Evolutionary conservation across 2,329 filamentous ascomycete genomes (phyloP).

Genomic region (Fusarium devonianum): DNA sequence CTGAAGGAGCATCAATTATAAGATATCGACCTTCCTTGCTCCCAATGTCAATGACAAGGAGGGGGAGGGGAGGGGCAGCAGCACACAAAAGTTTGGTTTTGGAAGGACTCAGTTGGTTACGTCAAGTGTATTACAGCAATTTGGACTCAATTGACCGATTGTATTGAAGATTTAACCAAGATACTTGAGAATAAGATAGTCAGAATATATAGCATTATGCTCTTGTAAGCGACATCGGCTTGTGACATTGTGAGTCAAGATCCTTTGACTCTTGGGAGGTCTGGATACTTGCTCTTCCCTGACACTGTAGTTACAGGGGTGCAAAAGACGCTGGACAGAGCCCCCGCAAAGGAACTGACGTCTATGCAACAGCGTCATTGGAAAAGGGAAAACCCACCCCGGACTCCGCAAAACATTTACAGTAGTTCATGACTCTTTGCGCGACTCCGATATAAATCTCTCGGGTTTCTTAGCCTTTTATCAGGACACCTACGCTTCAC

Average conservation of each 20-base stretch:
- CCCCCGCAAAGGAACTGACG: slow-evolving; percentile 1
- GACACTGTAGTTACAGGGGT: slow-evolving; percentile 1
- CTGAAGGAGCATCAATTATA: neutral
- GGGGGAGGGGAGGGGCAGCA: slow-evolving; percentile 23
- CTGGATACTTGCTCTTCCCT: slow-evolving; percentile 34
- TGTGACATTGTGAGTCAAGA: slow-evolving; percentile 27
- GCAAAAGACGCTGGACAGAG: neutral
- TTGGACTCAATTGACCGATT: slow-evolving; percentile 6
- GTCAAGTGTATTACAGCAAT: slow-evolving; percentile 4
- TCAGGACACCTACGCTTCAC: neutral
- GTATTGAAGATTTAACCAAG: neutral
- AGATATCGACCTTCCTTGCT: slow-evolving; percentile 10
- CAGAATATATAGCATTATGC: slow-evolving; percentile 3
- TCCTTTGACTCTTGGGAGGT: slow-evolving; percentile 6
- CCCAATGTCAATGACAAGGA: slow-evolving; percentile 9
- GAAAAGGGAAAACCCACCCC: neutral
- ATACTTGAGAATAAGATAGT: neutral
- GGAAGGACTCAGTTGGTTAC: slow-evolving; percentile 11
- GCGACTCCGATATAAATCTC: slow-evolving; percentile 12
- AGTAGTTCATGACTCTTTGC: too few species aligned
- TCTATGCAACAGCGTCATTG: slow-evolving; percentile 16
- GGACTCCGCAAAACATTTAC: too few species aligned
- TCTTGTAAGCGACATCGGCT: slow-evolving; percentile 20
- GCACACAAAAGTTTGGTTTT: neutral
- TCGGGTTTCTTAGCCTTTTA: neutral